These are phyloP conservation scores for Candida verbasci DNA, from an alignment of 805 yeast species.

Conservation along the genomic window DNA sequence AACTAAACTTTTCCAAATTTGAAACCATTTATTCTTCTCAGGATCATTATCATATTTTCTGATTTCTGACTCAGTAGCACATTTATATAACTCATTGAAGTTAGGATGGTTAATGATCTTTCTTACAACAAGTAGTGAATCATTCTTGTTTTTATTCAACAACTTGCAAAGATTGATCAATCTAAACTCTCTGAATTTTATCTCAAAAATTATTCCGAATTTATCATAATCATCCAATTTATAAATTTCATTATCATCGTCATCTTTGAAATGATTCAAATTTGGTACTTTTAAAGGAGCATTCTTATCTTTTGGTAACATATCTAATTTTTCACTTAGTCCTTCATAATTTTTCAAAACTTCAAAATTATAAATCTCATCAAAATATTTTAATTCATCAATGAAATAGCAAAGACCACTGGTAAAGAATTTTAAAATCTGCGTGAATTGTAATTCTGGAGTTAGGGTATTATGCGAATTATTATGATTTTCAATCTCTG, in stretches of 20 bases:
- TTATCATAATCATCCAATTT: conserved; percentile 1
- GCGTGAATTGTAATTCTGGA: conserved; percentile 3
- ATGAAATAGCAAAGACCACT: conserved; percentile 3
- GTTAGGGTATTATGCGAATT: no score
- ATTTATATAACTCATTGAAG: conserved; percentile 1
- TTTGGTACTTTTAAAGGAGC: conserved; percentile 4
- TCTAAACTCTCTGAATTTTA: conserved; percentile 3
- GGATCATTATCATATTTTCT: background rate
- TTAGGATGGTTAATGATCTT: conserved; percentile 3
- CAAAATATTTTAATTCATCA: conserved; percentile 4
- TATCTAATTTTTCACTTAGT: background rate
- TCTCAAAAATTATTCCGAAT: background rate
- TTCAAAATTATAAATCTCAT: conserved; percentile 3
- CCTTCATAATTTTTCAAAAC: conserved; percentile 2
- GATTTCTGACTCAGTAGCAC: conserved; percentile 1
- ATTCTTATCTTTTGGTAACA: conserved; percentile 3
- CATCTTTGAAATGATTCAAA: background rate
- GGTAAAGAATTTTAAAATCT: conserved; percentile 2
- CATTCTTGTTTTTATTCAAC: background rate
- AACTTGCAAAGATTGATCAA: conserved; percentile 2
- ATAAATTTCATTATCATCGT: background rate
- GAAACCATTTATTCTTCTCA: conserved; percentile 1
- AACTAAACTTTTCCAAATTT: conserved; percentile 3
- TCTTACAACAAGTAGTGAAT: background rate
- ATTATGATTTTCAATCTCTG: background rate